Evolutionary conservation across 2,329 filamentous ascomycete species (phyloP).

Genomic region (Thyridium curvatum): DNA sequence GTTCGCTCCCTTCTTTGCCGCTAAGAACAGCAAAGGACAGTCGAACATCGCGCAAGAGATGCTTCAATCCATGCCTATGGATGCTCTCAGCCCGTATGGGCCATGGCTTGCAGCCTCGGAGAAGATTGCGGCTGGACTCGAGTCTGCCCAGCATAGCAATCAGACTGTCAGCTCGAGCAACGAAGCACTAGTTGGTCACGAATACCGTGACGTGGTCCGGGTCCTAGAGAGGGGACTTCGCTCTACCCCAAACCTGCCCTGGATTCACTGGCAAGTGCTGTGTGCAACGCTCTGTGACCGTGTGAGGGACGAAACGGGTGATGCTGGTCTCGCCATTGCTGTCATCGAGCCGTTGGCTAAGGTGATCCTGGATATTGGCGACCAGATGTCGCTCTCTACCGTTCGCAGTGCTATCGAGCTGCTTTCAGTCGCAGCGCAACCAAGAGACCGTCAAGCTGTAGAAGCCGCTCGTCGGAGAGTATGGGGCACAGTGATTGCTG

Average conservation of each 20-base stretch:
- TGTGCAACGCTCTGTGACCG: slow-evolving; percentile 50
- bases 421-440: slow-evolving; percentile 42
- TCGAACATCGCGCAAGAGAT: slow-evolving; percentile 45
- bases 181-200: slow-evolving; percentile 51
- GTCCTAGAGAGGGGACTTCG: slow-evolving; percentile 59
- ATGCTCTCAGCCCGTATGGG: slow-evolving; percentile 37
- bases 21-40: slow-evolving; percentile 36
- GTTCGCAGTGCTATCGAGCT: slow-evolving; percentile 33
- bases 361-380: slow-evolving; percentile 32
- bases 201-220: slow-evolving; percentile 63
- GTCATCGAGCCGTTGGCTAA: slow-evolving; percentile 68
- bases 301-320: slow-evolving; percentile 57
- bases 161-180: slow-evolving; percentile 29
- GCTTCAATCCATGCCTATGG: slow-evolving; percentile 40
- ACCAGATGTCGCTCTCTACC: slow-evolving; percentile 10
- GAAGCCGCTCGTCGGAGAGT: slow-evolving; percentile 60
- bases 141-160: slow-evolving; percentile 28
- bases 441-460: slow-evolving; percentile 53
- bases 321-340: slow-evolving; percentile 58
- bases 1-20: slow-evolving; percentile 52
- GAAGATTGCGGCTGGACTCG: slow-evolving; percentile 35
- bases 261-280: slow-evolving; percentile 43
- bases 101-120: slow-evolving; percentile 46
- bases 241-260: slow-evolving; percentile 40
- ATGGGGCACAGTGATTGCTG: slow-evolving; percentile 49